Evolutionary conservation across 495 filamentous ascomycete species (phyloP).

Genomic region (Aspergillus steynii): DNA sequence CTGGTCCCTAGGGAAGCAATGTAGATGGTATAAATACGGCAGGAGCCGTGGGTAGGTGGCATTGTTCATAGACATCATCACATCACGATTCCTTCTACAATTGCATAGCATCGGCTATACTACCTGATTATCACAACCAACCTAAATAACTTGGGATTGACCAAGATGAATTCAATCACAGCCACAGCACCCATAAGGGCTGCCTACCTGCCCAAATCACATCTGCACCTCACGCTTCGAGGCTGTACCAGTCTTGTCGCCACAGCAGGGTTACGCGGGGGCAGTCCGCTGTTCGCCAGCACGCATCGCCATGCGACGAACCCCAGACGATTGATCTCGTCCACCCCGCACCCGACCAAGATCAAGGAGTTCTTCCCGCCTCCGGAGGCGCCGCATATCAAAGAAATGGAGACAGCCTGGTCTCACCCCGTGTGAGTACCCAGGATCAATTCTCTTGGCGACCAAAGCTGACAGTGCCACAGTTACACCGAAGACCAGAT

Average conservation of each 20-base stretch:
- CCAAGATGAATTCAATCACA: slow-evolving; percentile 29
- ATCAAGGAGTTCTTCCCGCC: slow-evolving; percentile 45
- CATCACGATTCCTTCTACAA: neutral
- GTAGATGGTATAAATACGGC: slow-evolving; percentile 8
- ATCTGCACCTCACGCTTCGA: slow-evolving; percentile 28
- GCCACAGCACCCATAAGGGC: slow-evolving; percentile 35
- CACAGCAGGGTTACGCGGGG: slow-evolving; percentile 20
- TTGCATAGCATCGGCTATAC: slow-evolving; percentile 1
- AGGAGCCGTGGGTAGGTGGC: neutral
- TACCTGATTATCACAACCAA: neutral
- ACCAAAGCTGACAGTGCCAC: slow-evolving; percentile 11
- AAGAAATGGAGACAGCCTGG: slow-evolving; percentile 40
- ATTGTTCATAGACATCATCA: neutral
- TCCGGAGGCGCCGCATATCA: slow-evolving; percentile 34
- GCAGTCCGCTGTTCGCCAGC: slow-evolving; percentile 18
- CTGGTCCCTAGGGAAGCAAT: neutral
- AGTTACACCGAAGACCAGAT: slow-evolving; percentile 67
- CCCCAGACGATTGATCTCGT: slow-evolving; percentile 39
- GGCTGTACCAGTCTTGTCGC: slow-evolving; percentile 27
- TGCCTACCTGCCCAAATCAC: slow-evolving; percentile 28
- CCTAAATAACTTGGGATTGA: slow-evolving; percentile 1
- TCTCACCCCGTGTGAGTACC: slow-evolving; percentile 43
- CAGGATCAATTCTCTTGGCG: neutral
- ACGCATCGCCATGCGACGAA: slow-evolving; percentile 16
- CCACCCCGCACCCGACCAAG: slow-evolving; percentile 30